Evolutionary conservation across 148 eudicot genomes (phyloP).

Genomic region (Rhododendron kiyosumense): DNA sequence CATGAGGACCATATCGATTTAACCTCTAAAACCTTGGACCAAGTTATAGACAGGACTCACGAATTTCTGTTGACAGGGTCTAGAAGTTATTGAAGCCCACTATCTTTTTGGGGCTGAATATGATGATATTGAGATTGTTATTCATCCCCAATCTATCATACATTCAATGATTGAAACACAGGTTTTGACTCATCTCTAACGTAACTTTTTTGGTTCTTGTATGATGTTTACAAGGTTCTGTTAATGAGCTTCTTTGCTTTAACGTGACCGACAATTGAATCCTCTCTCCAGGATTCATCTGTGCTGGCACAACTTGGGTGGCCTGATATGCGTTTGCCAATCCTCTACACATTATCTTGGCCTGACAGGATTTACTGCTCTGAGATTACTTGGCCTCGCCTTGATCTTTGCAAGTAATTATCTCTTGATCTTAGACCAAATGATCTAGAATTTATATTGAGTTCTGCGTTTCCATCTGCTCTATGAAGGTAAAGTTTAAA

Average conservation of each 20-base stretch:
- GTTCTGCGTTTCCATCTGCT: constrained; percentile 7
- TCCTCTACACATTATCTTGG: constrained; percentile 96
- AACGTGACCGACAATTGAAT: neutral
- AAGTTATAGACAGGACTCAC: neutral
- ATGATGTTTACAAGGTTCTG: neutral
- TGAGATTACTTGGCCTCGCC: constrained; percentile 98
- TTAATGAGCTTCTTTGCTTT: neutral
- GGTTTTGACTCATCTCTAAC: constrained; percentile 33
- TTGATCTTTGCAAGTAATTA: constrained; percentile 96
- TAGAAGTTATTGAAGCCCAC: constrained; percentile 99
- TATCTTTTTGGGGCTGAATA: constrained; percentile 91
- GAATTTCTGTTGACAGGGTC: constrained; percentile 51
- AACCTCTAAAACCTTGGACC: neutral
- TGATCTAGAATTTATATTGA: neutral
- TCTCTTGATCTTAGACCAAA: neutral
- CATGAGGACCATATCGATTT: neutral
- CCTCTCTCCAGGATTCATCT: constrained; percentile 69
- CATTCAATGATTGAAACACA: constrained; percentile 99
- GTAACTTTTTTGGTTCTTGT: neutral
- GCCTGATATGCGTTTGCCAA: constrained; percentile 99
- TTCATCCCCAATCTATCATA: constrained; percentile 95
- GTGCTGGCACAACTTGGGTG: constrained; percentile 94
- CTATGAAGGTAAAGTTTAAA: neutral
- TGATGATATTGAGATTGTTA: constrained; percentile 87
- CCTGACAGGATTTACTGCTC: constrained; percentile 93